Evolutionary conservation across 2,329 filamentous ascomycete genomes (phyloP), one percentile per base, ranked within the genome.

Genomic region (Verruconis gallopava): DNA sequence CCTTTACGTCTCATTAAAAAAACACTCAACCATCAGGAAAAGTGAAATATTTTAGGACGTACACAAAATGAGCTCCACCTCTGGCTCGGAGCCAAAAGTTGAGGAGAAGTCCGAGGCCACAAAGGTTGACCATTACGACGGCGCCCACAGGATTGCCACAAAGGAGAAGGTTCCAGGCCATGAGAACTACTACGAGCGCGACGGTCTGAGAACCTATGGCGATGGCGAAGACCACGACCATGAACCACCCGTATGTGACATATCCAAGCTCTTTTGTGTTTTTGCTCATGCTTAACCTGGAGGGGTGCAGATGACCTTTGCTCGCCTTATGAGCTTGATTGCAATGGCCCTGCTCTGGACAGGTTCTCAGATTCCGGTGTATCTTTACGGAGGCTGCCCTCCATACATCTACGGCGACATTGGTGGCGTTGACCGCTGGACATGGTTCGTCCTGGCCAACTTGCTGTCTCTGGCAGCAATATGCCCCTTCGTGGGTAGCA

Each of bases 401-500:
- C 67, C 69, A 0, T 65, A 69, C 47, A 71, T 77, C 40, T 77
- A 77, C 53, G 51, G 53, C 21, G 67, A 72, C 21, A 68, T 78
- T 44, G 73, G 73, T 20, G 73, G 73, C 40, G 55, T 64, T 9
- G 68, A 72, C 51, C 60, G 67, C 42, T 75, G 70, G 69, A 62
- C 72, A 25, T 75, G 72, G 74, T 70, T 77, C 58, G 62, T 72
- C 11, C 59, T 66, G 2, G 65, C 60, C 3, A 47, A 50, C 25
- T 42, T 48, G 4, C 20, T 46, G 4, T 33, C 41, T 4, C 39
- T 48, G 19, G 69, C 69, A 4, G 67, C 63, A 9, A 56, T 73
- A 3, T 72, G 68, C 40, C 71, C 71, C 12, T 73, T 81, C 50
- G 76, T 81, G 2, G 77, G 77, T 9, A 71, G 72, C 1, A 57